phyloP scores from a whole-genome alignment of 169 alveolate genomes.

The Theileria orientalis region DNA sequence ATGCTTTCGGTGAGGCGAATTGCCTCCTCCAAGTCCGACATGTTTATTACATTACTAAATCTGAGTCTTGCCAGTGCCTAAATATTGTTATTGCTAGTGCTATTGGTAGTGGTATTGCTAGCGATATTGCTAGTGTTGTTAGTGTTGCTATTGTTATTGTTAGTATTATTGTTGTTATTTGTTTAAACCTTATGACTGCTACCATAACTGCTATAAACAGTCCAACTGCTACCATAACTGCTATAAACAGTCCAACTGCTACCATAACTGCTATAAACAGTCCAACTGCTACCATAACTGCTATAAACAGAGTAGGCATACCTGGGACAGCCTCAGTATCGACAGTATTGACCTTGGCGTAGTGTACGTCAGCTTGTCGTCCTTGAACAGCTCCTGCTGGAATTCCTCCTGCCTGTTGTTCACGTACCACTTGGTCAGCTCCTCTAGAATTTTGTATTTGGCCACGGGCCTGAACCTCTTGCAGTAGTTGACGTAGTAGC shows the following conservation, averaged over 20 bases:
- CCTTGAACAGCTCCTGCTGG: slow-evolving; percentile 74
- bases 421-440: slow-evolving; percentile 75
- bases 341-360: slow-evolving; percentile 97
- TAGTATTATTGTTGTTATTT: not conserved
- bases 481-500: slow-evolving; percentile 88
- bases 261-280: too few relatives aligned
- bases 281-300: too few relatives aligned
- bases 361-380: slow-evolving; percentile 86
- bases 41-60: slow-evolving; percentile 85
- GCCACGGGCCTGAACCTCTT: slow-evolving; percentile 79
- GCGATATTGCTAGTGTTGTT: not conserved
- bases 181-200: too few relatives aligned
- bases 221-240: not conserved
- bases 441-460: slow-evolving; percentile 64
- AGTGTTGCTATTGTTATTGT: too few relatives aligned
- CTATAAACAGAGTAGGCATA: slow-evolving; percentile 19
- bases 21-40: slow-evolving; percentile 95
- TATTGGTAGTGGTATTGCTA: too few relatives aligned
- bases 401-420: slow-evolving; percentile 69
- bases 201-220: not conserved
- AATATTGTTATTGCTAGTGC: not conserved
- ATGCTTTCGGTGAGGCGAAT: slow-evolving; percentile 88
- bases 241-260: too few relatives aligned
- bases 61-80: slow-evolving; percentile 90
- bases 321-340: slow-evolving; percentile 90